Evolutionary conservation across 1,139 yeast species (phyloP).

Genomic region (Kodamaea arcana): DNA sequence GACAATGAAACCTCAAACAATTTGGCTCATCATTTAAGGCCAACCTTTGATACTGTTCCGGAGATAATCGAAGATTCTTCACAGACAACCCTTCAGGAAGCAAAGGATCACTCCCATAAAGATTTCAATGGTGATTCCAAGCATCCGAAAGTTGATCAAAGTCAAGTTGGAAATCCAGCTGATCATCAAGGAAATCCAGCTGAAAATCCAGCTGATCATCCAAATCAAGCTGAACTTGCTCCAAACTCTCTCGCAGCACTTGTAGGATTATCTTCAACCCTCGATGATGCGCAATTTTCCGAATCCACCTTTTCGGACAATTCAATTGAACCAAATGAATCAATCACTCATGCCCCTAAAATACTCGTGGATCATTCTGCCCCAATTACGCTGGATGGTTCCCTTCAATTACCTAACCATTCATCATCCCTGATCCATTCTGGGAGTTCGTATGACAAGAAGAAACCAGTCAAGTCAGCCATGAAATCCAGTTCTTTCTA

Average conservation of each 20-base stretch:
- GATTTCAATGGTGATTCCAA: background rate
- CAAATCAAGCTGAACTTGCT: background rate
- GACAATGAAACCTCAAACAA: constrained; percentile 13
- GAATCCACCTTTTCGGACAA: background rate
- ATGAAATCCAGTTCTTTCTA: constrained; percentile 47
- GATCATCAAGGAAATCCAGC: background rate
- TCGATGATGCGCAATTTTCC: background rate
- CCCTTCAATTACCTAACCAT: background rate
- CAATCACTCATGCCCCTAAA: background rate
- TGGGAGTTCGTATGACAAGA: constrained; percentile 23
- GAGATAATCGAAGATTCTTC: constrained; percentile 19
- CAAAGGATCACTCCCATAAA: no score
- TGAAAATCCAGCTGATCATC: background rate
- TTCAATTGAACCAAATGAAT: background rate
- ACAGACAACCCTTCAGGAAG: background rate
- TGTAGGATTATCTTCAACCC: background rate
- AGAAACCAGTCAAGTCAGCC: constrained; percentile 59
- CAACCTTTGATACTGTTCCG: constrained; percentile 31
- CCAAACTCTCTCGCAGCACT: background rate
- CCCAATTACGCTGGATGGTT: constrained; percentile 2
- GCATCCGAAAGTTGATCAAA: background rate
- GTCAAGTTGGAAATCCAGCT: background rate
- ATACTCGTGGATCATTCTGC: background rate
- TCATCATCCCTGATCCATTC: constrained; percentile 15
- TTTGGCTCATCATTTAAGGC: constrained; percentile 27